A percentile compares a stretch with the other conserved stretches of the same genome.
These are phyloP conservation scores for Plasmodium vivax DNA, from an alignment of 169 alveolate genomes.

Conservation along the genomic window DNA sequence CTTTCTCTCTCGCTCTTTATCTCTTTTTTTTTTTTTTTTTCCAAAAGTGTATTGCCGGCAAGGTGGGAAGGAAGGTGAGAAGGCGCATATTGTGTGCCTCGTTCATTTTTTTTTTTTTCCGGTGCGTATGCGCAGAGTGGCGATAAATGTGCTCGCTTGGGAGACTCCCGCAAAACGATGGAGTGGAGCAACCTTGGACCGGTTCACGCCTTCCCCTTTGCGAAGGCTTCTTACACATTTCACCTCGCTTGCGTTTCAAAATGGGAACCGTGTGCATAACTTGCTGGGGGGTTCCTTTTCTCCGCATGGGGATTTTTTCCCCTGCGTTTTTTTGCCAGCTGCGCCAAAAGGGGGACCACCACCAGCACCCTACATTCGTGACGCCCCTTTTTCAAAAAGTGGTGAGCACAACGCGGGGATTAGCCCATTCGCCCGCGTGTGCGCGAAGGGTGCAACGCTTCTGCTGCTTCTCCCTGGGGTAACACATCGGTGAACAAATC, in stretches of 20 bases:
- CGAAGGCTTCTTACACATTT: background rate
- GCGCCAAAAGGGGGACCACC: background rate
- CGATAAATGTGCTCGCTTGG: background rate
- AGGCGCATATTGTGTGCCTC: background rate
- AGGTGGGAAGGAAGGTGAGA: background rate
- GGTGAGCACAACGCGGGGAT: background rate
- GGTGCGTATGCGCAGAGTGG: background rate
- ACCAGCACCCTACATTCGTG: background rate
- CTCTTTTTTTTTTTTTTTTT: background rate
- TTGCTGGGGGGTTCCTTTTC: background rate
- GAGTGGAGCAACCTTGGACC: background rate
- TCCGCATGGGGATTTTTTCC: background rate
- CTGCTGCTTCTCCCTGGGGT: background rate
- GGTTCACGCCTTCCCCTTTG: background rate
- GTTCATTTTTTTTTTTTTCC: background rate
- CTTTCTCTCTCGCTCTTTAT: background rate
- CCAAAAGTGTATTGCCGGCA: background rate
- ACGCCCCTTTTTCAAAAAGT: background rate
- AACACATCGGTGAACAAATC: background rate
- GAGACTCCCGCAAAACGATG: background rate
- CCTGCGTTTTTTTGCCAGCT: background rate
- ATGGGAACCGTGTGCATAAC: background rate
- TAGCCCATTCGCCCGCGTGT: background rate
- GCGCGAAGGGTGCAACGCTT: background rate
- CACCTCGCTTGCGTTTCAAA: background rate